A percentile compares a stretch with the other conserved stretches of the same genome.
These are phyloP conservation scores for Sisymbrium irio DNA, from an alignment of 345 rosid species.

Conservation along the genomic window DNA sequence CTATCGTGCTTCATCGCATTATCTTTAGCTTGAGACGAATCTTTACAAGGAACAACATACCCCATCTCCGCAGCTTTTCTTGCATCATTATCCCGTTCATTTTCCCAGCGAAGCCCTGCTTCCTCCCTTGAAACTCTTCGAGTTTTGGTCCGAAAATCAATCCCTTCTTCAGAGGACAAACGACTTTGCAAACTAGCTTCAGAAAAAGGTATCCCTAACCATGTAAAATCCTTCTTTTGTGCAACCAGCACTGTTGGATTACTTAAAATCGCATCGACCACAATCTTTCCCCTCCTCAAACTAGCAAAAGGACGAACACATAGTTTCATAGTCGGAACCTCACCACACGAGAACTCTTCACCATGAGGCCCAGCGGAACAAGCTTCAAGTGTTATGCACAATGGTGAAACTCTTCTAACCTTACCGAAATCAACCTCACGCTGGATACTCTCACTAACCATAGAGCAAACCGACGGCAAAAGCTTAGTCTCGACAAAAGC, in stretches of 20 bases:
- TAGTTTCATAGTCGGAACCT: slow-evolving; percentile 78
- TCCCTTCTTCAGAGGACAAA: slow-evolving; percentile 83
- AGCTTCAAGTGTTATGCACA: slow-evolving; percentile 78
- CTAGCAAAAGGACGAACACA: slow-evolving; percentile 80
- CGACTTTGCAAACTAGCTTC: slow-evolving; percentile 58
- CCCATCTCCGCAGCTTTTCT: slow-evolving; percentile 79
- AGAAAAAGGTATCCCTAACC: slow-evolving; percentile 82
- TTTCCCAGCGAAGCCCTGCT: slow-evolving; percentile 50
- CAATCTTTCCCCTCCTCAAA: slow-evolving; percentile 84
- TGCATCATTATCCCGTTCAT: slow-evolving; percentile 69
- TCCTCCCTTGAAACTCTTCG: slow-evolving; percentile 82
- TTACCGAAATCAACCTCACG: slow-evolving; percentile 83
- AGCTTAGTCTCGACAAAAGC: slow-evolving; percentile 70
- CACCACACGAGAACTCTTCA: slow-evolving; percentile 90
- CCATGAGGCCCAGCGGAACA: slow-evolving; percentile 72
- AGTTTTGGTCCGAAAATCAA: slow-evolving; percentile 84
- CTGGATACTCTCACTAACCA: slow-evolving; percentile 68
- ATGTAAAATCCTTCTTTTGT: slow-evolving; percentile 85
- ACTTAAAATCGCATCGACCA: slow-evolving; percentile 78
- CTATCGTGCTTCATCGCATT: slow-evolving; percentile 41
- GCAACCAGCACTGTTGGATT: slow-evolving; percentile 66
- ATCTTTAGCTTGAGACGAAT: slow-evolving; percentile 39
- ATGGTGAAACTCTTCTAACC: slow-evolving; percentile 80
- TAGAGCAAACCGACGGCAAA: slow-evolving; percentile 81
- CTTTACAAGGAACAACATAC: slow-evolving; percentile 54